Conservation (phyloP, 768 basidiomycete species). For the Lentinula detonsa region DNA sequence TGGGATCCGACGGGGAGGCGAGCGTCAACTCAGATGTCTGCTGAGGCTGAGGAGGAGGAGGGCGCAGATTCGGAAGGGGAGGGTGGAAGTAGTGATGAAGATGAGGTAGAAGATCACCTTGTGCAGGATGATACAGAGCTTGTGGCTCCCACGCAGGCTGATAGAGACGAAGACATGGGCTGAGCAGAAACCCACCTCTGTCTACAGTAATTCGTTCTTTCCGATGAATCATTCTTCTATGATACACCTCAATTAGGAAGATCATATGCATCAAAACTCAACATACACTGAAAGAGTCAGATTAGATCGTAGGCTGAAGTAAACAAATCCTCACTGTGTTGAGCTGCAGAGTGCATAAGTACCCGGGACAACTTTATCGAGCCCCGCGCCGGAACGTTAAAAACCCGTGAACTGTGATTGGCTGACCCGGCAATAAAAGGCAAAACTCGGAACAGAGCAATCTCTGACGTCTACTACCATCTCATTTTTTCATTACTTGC, state of each 20-base stretch:
- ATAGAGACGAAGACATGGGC: constrained; percentile 1
- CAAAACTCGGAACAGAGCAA: background rate
- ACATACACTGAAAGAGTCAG: no score
- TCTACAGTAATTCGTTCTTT: no score
- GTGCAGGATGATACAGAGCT: constrained; percentile 23
- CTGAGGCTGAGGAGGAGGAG: constrained; percentile 9
- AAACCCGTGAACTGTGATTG: background rate
- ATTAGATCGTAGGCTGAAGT: no score
- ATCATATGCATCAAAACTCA: no score
- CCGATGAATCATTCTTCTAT: no score
- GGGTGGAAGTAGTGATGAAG: constrained; percentile 30
- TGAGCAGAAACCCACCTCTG: background rate
- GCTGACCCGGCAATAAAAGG: background rate
- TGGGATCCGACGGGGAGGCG: constrained; percentile 46
- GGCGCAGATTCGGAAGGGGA: constrained; percentile 10
- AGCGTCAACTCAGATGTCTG: background rate
- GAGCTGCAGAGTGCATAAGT: no score
- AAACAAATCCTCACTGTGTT: no score
- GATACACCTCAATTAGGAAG: no score
- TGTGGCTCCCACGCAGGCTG: constrained; percentile 6
- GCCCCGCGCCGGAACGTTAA: background rate
- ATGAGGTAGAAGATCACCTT: constrained; percentile 29
- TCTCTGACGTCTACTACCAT: constrained; percentile 4
- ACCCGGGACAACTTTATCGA: background rate
- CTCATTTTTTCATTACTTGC: constrained; percentile 20